Percentiles rank a stretch among this genome's conserved stretches.
Conservation (phyloP, 2,329 filamentous ascomycete genomes). For the Cercospora sp. region DNA sequence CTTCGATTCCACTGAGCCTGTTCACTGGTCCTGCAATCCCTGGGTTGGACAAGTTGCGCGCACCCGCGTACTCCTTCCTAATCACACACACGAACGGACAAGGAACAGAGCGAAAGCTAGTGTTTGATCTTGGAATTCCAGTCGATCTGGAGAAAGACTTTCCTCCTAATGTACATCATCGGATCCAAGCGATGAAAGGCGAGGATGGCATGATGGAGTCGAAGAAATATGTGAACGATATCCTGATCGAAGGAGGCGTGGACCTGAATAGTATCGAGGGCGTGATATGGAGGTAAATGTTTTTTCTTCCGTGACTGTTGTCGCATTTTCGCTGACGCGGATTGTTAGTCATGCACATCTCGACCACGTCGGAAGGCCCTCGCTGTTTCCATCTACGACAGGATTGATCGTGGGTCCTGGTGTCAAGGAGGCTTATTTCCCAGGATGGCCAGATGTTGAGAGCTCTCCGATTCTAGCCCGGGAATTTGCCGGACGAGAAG, state of each 20-base stretch:
- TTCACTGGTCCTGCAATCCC: slow-evolving; percentile 1
- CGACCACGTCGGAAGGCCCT: slow-evolving; percentile 33
- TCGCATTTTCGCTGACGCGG: neutral
- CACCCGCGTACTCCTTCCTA: slow-evolving; percentile 3
- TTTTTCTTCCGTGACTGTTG: neutral
- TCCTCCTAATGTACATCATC: neutral
- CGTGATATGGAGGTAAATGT: slow-evolving; percentile 32
- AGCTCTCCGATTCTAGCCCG: slow-evolving; percentile 40
- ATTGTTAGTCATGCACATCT: slow-evolving; percentile 32
- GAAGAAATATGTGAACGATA: slow-evolving; percentile 43
- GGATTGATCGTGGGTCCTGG: slow-evolving; percentile 47
- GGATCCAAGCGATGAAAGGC: neutral
- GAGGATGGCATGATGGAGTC: slow-evolving; percentile 36
- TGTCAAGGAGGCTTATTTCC: slow-evolving; percentile 42
- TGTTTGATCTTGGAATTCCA: slow-evolving; percentile 4
- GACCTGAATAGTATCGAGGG: slow-evolving; percentile 35
- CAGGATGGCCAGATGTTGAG: slow-evolving; percentile 44
- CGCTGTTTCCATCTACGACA: slow-evolving; percentile 42
- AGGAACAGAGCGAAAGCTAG: neutral
- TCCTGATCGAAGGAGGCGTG: slow-evolving; percentile 37
- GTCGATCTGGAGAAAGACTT: slow-evolving; percentile 9
- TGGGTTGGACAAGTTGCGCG: neutral
- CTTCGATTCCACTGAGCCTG: neutral
- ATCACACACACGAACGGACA: neutral
- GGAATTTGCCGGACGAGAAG: slow-evolving; percentile 39